These are phyloP conservation scores for Umbellularia californica DNA, from an alignment of 164 flowering plant genomes.

Conservation along the genomic window DNA sequence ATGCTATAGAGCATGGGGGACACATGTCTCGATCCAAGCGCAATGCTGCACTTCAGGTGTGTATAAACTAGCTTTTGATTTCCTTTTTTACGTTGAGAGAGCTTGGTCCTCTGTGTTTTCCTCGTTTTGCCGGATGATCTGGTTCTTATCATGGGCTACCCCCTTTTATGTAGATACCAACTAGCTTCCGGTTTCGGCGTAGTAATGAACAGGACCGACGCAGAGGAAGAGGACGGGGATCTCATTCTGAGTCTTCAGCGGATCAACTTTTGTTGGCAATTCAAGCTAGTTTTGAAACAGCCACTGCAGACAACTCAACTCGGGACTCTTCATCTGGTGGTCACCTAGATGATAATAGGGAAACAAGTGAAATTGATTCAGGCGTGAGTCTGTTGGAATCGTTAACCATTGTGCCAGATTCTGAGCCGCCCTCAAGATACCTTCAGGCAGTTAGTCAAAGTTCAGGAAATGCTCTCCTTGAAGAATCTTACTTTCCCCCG, in stretches of 20 bases:
- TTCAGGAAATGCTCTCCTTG: constrained; percentile 37
- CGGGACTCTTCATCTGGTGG: constrained; percentile 32
- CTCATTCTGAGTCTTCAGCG: constrained; percentile 46
- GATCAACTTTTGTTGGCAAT: constrained; percentile 60
- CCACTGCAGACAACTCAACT: constrained; percentile 27
- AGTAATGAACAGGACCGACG: constrained; percentile 50
- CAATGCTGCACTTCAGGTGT: constrained; percentile 85
- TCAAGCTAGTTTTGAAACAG: constrained; percentile 57
- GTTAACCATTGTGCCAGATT: constrained; percentile 38
- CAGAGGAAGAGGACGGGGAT: constrained; percentile 59
- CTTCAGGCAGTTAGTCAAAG: constrained; percentile 60
- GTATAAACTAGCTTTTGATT: constrained; percentile 5
- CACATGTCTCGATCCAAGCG: constrained; percentile 88
- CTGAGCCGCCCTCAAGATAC: constrained; percentile 63
- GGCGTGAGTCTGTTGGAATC: constrained; percentile 48
- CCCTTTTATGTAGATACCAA: constrained; percentile 61
- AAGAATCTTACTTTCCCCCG: constrained; percentile 82
- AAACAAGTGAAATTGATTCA: constrained; percentile 35
- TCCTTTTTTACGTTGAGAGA: neutral
- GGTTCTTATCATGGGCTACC: neutral
- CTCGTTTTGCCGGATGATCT: neutral
- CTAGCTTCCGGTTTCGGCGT: constrained; percentile 70
- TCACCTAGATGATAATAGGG: constrained; percentile 27
- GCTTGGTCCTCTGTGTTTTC: neutral
- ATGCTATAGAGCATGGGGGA: constrained; percentile 82